phyloP scores from a whole-genome alignment of 75 land plant genomes.

The Sequoiadendron giganteum region DNA sequence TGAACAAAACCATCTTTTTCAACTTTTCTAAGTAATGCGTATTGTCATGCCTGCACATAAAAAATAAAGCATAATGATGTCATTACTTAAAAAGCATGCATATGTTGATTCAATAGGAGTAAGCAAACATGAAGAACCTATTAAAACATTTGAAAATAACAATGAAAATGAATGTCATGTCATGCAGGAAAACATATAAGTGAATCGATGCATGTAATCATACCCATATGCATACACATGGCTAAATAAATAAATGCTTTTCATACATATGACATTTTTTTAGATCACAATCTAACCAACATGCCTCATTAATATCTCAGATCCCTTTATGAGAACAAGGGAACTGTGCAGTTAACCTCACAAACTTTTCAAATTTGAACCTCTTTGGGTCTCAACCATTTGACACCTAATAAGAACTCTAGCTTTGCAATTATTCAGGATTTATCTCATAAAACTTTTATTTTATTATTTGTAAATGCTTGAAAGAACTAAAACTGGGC shows the following conservation, averaged over 20 bases:
- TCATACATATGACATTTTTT: neutral
- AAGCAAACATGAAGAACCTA: neutral
- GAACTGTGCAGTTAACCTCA: neutral
- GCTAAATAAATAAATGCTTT: too few species aligned
- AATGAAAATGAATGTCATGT: neutral
- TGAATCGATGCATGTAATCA: neutral
- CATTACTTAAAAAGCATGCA: neutral
- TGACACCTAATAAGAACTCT: neutral
- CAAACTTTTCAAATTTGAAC: neutral
- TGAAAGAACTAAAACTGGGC: neutral
- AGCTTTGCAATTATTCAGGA: neutral
- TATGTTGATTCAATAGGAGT: neutral
- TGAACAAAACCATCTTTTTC: constrained; percentile 76
- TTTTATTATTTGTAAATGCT: neutral
- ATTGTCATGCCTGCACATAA: constrained; percentile 87
- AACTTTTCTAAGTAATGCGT: constrained; percentile 78
- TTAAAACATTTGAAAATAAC: neutral
- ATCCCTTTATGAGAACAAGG: neutral
- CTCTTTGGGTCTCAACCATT: neutral
- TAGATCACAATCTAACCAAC: neutral
- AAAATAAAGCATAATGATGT: constrained; percentile 2
- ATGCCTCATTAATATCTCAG: neutral
- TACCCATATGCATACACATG: neutral
- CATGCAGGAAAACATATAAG: neutral
- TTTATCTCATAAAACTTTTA: neutral